Evolutionary conservation across 805 yeast genomes (phyloP).

Genomic region (Candida insectalens): DNA sequence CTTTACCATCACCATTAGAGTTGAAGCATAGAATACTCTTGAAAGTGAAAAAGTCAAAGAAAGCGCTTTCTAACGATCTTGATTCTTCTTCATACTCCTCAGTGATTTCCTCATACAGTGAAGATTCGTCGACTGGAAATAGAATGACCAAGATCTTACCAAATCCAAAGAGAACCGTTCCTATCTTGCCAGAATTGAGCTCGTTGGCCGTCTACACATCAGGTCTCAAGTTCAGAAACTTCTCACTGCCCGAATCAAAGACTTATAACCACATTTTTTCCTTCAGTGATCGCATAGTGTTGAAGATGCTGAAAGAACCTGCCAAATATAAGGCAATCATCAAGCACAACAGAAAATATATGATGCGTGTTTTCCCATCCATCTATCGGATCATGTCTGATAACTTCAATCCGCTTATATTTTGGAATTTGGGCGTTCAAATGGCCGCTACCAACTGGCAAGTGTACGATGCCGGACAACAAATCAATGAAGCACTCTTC

Average conservation of each 20-base stretch:
- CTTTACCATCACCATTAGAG: conserved; percentile 64
- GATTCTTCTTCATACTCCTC: conserved; percentile 10
- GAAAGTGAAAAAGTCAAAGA: conserved; percentile 57
- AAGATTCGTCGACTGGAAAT: conserved; percentile 5
- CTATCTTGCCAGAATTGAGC: conserved; percentile 36
- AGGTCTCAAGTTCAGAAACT: conserved; percentile 72
- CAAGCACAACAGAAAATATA: conserved; percentile 66
- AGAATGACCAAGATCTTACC: conserved; percentile 15
- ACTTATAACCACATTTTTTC: conserved; percentile 78
- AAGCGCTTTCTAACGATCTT: conserved; percentile 9
- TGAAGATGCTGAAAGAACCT: conserved; percentile 53
- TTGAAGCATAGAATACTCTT: conserved; percentile 63
- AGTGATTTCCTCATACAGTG: conserved; percentile 10
- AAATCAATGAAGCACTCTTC: conserved; percentile 77
- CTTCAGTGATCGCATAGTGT: conserved; percentile 64
- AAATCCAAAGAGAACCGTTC: conserved; percentile 10
- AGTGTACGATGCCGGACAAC: conserved; percentile 82
- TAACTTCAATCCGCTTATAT: conserved; percentile 69
- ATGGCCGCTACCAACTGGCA: conserved; percentile 98
- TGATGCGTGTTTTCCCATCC: conserved; percentile 86
- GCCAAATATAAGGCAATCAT: conserved; percentile 44
- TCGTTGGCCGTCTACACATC: conserved; percentile 60
- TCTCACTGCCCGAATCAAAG: conserved; percentile 80
- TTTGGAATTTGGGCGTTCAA: conserved; percentile 83
- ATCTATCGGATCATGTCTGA: conserved; percentile 65